Base-by-base conservation (phyloP, 2,329 filamentous ascomycete genomes). In the Phaeophleospora eucalypticola region DNA sequence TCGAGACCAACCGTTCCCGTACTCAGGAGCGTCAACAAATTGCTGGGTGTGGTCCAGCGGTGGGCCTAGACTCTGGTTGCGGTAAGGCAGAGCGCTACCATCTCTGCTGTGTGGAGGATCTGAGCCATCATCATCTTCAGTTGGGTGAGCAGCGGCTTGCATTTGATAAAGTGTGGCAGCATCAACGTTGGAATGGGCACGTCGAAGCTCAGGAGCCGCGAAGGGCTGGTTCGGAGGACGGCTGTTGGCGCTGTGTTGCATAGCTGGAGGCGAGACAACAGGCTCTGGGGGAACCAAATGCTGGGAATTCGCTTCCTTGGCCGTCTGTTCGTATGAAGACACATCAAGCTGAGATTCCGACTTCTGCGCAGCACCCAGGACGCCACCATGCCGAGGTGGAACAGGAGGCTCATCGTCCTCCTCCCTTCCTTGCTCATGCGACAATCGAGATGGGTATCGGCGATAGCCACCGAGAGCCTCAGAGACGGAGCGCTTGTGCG, bases 151-250 rank as follows among this genome's bases (percentile, higher is more conserved):
- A 37, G 85, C 86, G 56, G 84, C 85, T 24, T 81, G 82, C 64
- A 97, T 76, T 63, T 96, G 89, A 36, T 83, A 78, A 37, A 96
- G 74, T 1, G 91, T 97, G 1, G 82, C 83, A 57, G 77, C 80
- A 19, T 93, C 95, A 65, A 97, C 83, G 17, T 89, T 84, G 57
- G 85, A 89, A 58, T 89, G 93, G 42, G 87, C 88, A 54, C 83
- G 83, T 52, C 87, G 84, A 59, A 91, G 75, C 62, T 93, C 87
- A 12, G 86, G 80, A 21, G 88, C 84, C 48, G 87, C 81, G 57
- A 86, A 82, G 0, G 87, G 87, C 52, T 81, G 81, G 49, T 79
- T 82, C 1, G 76, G 73, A 4, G 89, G 89, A 40, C 81, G 78
- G 42, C 84, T 79, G 50, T 85, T 81, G 10, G 89, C 81, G 32